Evolutionary conservation across 106 monocot genomes (phyloP), one percentile per base, ranked within the genome.

Genomic region (Cymbidium sinense): DNA sequence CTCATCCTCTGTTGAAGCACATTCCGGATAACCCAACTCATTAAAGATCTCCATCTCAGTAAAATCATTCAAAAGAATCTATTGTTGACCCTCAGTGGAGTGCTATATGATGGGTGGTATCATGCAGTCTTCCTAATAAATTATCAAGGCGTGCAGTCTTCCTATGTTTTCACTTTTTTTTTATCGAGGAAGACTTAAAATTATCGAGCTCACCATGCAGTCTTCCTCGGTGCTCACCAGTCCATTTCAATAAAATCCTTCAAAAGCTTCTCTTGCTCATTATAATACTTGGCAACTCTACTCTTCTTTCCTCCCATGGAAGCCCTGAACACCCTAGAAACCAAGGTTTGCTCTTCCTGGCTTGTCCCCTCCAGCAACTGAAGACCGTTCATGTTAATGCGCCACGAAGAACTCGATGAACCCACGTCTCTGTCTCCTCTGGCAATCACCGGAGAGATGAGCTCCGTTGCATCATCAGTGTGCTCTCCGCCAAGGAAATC

Each of bases 1-100:
- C 44, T 96, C 93, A n/a, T 85, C 96, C 89, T 96, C 83, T 34
- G 95, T 87, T 54, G 86, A 89, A 64, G 83, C 84, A 73, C 79
- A 80, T 30, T 81, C 76, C 23, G 87, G 50, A 79, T 18, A 84
- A 47, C 96, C 93, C 0, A 21, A 28, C 69, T 89, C 86, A 62
- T 77, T 77, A 64, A 96, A 75, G 62, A 61, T 83, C 78, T 96
- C 96, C 91, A 96, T 89, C 62, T 96, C 96, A 54, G 43, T 83
- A 71, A n/a, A n/a, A n/a, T n/a, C n/a, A n/a, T n/a, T n/a, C n/a
- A n/a, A n/a, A n/a, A n/a, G n/a, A n/a, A n/a, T n/a, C n/a, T n/a
- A n/a, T n/a, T n/a, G n/a, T n/a, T n/a, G n/a, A n/a, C n/a, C n/a
- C n/a, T n/a, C n/a, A n/a, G n/a, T n/a, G n/a, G n/a, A n/a, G n/a